Evolutionary conservation across 139 green algal genomes (phyloP).

Genomic region (Bryopsis sp.): DNA sequence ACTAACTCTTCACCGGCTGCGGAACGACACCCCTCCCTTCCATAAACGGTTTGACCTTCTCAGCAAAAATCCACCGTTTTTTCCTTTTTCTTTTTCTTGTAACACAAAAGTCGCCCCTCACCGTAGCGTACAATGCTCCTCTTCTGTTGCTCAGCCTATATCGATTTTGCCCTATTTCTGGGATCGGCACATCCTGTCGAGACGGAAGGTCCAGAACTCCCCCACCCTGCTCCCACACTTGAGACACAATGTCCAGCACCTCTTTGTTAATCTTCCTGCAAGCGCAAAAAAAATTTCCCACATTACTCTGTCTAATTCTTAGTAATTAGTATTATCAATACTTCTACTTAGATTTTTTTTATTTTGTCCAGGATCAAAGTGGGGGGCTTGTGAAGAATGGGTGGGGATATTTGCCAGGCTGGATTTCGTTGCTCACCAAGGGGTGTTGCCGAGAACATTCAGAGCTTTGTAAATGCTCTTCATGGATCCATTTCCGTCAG

Average conservation of each 20-base stretch:
- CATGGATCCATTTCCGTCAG: conserved; percentile 22
- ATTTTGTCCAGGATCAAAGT: no score
- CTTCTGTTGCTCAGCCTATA: background rate
- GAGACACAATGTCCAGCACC: conserved; percentile 26
- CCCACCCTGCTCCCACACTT: conserved; percentile 27
- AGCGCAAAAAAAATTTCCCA: no score
- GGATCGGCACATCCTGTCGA: conserved; percentile 12
- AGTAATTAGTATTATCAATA: no score
- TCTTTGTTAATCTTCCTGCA: conserved; percentile 26
- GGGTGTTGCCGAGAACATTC: conserved; percentile 58
- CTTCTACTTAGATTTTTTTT: no score
- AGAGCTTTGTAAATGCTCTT: conserved; percentile 61
- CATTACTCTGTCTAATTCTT: no score
- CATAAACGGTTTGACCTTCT: no score
- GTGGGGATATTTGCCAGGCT: background rate
- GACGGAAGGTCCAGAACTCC: conserved; percentile 22
- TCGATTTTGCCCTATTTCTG: background rate
- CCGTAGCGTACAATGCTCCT: background rate
- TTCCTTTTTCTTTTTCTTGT: no score
- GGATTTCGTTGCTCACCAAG: conserved; percentile 37
- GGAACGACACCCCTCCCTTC: no score
- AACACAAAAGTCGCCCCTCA: background rate
- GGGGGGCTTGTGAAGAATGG: background rate
- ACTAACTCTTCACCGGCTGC: no score
- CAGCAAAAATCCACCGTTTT: no score